Evolutionary conservation across 257 asterid genomes (phyloP).

Genomic region (Solanum virginianum): DNA sequence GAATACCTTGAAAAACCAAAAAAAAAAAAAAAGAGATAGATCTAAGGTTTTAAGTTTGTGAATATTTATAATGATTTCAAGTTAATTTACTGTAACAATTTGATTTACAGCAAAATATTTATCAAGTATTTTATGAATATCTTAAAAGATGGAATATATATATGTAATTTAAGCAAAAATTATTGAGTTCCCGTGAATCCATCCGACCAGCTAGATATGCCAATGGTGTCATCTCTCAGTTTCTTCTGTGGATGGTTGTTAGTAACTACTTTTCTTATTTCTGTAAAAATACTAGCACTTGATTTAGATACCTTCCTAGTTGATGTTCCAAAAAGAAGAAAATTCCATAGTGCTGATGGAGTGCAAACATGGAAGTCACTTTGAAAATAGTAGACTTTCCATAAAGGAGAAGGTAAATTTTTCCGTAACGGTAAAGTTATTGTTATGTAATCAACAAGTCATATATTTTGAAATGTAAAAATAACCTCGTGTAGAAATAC

Average conservation of each 20-base stretch:
- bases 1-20: too few species aligned
- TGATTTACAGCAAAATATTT: background rate
- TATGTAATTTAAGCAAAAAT: background rate
- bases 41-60: background rate
- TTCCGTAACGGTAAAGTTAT: too few species aligned
- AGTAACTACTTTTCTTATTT: background rate
- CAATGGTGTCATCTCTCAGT: background rate
- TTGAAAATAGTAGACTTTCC: background rate
- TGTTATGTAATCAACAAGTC: too few species aligned
- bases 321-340: background rate
- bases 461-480: too few species aligned
- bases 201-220: too few species aligned
- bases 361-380: background rate
- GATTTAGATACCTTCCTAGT: background rate
- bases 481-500: accelerated
- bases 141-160: background rate
- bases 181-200: background rate
- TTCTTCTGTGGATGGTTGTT: background rate
- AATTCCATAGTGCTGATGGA: background rate
- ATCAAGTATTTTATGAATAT: background rate
- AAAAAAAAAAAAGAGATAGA: too few species aligned
- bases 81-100: background rate
- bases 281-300: background rate
- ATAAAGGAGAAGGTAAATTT: background rate
- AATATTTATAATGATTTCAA: background rate